Base-by-base conservation (phyloP, 2,329 filamentous ascomycete species). In the Penicillium sp. region DNA sequence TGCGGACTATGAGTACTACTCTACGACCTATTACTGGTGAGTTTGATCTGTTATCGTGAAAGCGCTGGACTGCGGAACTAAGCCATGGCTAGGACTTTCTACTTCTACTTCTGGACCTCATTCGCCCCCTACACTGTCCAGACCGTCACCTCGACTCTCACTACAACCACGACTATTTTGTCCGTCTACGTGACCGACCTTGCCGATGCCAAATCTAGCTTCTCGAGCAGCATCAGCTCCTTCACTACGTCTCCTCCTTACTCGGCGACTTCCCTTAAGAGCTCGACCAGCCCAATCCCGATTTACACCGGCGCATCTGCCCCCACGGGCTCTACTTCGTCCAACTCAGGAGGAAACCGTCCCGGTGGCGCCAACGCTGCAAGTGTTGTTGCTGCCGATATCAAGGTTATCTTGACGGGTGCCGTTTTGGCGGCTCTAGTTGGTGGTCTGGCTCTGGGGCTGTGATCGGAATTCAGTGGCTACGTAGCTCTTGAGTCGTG, bases 31-130 rank as follows among this genome's bases (percentile, higher is more conserved):
- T 30, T 67, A 64, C 42, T 69, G 67, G 65, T 69, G 37, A 56
- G 65, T 50, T 51, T 6, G 3, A n/a, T 2, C 15, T 4, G 6
- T 1, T 3, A 37, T 4, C 35, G 17, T 19, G 28, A 17, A 26
- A 33, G 6, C 17, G 13, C 4, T 35, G 10, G 26, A 13, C 12
- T 8, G 5, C 15, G 33, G 22, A 3, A 19, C 53, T 62, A 28
- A 64, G 19, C 42, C n/a, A 5, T 47, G 17, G 19, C n/a, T 38
- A 69, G 67, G 67, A 62, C 64, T 26, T 69, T 64, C 15, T 69
- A 60, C 57, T 65, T 56, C 47, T 69, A 68, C 19, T 68, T 63
- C 58, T 69, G 67, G 67, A 69, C 67, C 17, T 65, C 64, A n/a
- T 60, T 44, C 40, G 30, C 59, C 0, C 66, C 67, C 3, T 69